phyloP scores from a whole-genome alignment of 768 basidiomycete genomes.

The Lactarius hatsudake region DNA sequence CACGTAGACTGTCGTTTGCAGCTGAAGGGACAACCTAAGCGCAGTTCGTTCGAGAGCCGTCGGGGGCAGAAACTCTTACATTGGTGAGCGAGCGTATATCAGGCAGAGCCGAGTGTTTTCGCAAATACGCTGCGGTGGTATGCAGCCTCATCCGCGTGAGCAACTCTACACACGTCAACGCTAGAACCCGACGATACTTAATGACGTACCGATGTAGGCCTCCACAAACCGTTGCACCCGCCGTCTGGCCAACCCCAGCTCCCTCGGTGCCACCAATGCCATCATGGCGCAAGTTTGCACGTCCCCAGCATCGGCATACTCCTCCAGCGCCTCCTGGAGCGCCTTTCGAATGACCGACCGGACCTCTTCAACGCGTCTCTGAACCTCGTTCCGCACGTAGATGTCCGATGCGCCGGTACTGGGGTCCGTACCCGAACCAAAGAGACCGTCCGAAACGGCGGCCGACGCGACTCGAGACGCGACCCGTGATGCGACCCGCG shows the following conservation, averaged over 20 bases:
- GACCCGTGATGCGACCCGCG: conserved; percentile 36
- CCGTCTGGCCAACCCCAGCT: conserved; percentile 48
- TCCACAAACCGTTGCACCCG: conserved; percentile 58
- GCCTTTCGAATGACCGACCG: conserved; percentile 17
- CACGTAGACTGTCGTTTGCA: conserved; percentile 70
- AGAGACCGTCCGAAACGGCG: conserved; percentile 23
- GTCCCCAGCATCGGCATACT: conserved; percentile 53
- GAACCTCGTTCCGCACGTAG: conserved; percentile 8
- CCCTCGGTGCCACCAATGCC: conserved; percentile 55
- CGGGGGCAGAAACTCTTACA: conserved; percentile 37
- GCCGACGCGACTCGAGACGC: not conserved
- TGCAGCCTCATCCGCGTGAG: conserved; percentile 60
- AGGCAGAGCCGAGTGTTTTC: conserved; percentile 56
- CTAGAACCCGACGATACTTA: conserved; percentile 1
- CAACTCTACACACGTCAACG: conserved; percentile 46
- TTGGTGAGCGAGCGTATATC: conserved; percentile 52
- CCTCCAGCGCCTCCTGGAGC: conserved; percentile 20
- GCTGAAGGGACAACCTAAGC: conserved; percentile 38
- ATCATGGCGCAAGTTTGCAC: conserved; percentile 79
- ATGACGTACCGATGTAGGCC: conserved; percentile 63
- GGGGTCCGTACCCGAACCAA: conserved; percentile 4
- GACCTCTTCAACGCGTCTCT: conserved; percentile 18
- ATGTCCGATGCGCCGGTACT: conserved; percentile 2
- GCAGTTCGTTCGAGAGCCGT: not conserved
- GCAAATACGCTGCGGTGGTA: conserved; percentile 68